A percentile compares a stretch with the other conserved stretches of the same genome.
These are phyloP conservation scores for Ogataea siamensis DNA, from an alignment of 805 yeast genomes.

Conservation along the genomic window DNA sequence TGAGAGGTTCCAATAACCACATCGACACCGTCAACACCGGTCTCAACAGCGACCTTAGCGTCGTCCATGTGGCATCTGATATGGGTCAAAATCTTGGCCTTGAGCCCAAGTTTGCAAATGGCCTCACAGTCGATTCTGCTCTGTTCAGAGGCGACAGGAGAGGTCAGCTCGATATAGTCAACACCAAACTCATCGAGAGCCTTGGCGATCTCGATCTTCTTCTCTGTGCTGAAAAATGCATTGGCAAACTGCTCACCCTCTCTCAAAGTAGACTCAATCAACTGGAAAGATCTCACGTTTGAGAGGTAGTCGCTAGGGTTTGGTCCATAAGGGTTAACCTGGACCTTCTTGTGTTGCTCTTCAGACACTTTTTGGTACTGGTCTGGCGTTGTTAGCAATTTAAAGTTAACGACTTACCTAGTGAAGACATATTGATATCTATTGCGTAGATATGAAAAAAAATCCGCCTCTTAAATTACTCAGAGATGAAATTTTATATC, in stretches of 20 bases:
- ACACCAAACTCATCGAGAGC: conserved; percentile 62
- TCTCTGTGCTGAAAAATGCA: conserved; percentile 57
- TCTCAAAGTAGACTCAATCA: conserved; percentile 58
- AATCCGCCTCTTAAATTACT: conserved; percentile 13
- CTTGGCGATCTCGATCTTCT: conserved; percentile 56
- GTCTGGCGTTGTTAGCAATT: conserved; percentile 17
- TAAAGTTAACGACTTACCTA: conserved; percentile 14
- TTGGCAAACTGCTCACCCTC: conserved; percentile 66
- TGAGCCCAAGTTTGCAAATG: conserved; percentile 56
- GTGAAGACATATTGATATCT: conserved; percentile 14
- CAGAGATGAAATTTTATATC: conserved; percentile 12
- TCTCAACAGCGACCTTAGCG: conserved; percentile 58
- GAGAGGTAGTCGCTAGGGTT: conserved; percentile 57
- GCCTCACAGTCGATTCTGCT: conserved; percentile 57
- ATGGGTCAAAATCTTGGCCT: conserved; percentile 52
- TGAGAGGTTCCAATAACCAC: conserved; percentile 61
- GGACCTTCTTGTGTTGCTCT: conserved; percentile 36
- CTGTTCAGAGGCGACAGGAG: conserved; percentile 60
- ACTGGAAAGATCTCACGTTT: conserved; percentile 50
- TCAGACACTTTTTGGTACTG: conserved; percentile 48
- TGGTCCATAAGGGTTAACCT: conserved; percentile 55
- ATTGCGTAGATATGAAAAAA: conserved; percentile 1
- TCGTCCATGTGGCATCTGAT: conserved; percentile 63
- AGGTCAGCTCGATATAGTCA: conserved; percentile 58
- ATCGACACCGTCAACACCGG: conserved; percentile 63